Evolutionary conservation across 305 asterid genomes (phyloP).

Genomic region (Nicotiana rustica): DNA sequence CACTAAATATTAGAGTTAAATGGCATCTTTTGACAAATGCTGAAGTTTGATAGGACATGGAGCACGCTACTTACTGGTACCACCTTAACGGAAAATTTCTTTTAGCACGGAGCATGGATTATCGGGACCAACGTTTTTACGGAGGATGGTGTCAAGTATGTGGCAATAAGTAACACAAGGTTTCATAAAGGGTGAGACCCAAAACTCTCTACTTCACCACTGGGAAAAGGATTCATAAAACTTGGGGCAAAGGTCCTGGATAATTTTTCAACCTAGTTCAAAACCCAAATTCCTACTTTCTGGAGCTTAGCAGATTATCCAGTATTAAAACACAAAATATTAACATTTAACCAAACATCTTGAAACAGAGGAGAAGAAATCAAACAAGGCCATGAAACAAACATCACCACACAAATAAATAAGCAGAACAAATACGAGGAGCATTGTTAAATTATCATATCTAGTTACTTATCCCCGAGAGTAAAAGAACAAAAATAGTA

Average conservation of each 20-base stretch:
- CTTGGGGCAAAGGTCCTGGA: neutral
- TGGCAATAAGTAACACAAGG: too few relatives aligned
- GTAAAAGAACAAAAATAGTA: neutral
- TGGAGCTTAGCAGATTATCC: neutral
- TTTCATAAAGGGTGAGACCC: too few relatives aligned
- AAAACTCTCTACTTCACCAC: neutral
- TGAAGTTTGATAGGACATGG: too few relatives aligned
- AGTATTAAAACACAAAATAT: neutral
- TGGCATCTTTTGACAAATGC: too few relatives aligned
- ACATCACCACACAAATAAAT: neutral
- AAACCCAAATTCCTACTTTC: neutral
- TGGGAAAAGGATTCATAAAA: neutral
- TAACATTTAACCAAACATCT: neutral
- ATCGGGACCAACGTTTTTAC: too few relatives aligned
- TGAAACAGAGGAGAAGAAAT: neutral
- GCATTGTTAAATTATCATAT: neutral
- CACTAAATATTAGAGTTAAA: too few relatives aligned
- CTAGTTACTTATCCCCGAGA: neutral
- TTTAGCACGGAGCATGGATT: too few relatives aligned
- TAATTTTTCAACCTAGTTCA: neutral
- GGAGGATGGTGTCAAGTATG: too few relatives aligned
- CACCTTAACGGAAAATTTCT: too few relatives aligned
- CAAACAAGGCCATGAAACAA: conserved; percentile 8
- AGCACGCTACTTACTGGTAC: too few relatives aligned
- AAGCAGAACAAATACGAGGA: neutral